Evolutionary conservation across 495 filamentous ascomycete species (phyloP).

Genomic region (Hypoxylon subgilvum): DNA sequence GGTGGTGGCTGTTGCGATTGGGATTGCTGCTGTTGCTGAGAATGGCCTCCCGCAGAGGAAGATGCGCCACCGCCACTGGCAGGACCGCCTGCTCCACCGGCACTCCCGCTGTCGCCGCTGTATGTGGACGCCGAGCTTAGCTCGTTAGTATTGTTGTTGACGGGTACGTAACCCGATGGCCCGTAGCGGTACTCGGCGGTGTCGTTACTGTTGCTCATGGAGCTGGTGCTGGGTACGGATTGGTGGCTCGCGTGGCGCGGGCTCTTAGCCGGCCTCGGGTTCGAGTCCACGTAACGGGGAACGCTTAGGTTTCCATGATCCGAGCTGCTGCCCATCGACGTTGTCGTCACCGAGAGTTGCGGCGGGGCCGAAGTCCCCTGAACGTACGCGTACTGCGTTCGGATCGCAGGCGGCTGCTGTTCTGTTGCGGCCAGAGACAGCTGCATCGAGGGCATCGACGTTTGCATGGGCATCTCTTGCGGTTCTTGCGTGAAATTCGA

Average conservation of each 20-base stretch:
- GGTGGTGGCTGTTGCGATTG: constrained; percentile 43
- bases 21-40: constrained; percentile 26
- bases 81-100: constrained; percentile 10
- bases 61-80: constrained; percentile 24
- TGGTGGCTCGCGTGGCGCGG: constrained; percentile 58
- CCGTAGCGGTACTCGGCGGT: constrained; percentile 58
- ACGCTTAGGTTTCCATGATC: constrained; percentile 50
- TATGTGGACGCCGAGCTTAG: constrained; percentile 45
- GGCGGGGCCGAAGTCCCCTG: constrained; percentile 49
- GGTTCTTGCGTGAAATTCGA: constrained; percentile 55
- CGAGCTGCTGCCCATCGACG: constrained; percentile 39
- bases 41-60: constrained; percentile 28
- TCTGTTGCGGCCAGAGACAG: constrained; percentile 51
- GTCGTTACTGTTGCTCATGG: constrained; percentile 52
- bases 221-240: constrained; percentile 49
- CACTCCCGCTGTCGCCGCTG: constrained; percentile 34
- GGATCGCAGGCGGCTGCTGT: constrained; percentile 50
- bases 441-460: constrained; percentile 58
- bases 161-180: constrained; percentile 41
- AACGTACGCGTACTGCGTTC: constrained; percentile 57
- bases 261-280: constrained; percentile 61
- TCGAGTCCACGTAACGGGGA: constrained; percentile 57
- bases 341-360: constrained; percentile 52
- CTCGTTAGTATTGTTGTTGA: constrained; percentile 40
- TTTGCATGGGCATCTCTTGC: constrained; percentile 55